phyloP scores from a whole-genome alignment of 1,284 basidiomycete species.

The Limonomyces culmigenus region DNA sequence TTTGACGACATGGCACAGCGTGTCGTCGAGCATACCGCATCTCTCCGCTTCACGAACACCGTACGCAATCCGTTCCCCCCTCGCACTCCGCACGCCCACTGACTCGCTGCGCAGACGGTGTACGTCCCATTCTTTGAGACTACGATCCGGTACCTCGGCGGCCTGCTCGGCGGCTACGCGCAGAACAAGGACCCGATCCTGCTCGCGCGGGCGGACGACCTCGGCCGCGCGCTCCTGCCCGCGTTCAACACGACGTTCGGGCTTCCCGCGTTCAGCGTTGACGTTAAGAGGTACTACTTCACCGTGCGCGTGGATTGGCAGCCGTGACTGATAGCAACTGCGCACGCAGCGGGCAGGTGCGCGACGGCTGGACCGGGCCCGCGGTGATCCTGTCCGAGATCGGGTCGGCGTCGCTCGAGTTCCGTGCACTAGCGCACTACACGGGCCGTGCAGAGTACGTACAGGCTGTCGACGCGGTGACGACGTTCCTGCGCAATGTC shows the following conservation, averaged over 20 bases:
- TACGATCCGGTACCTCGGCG: conserved; percentile 60
- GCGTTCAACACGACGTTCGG: conserved; percentile 33
- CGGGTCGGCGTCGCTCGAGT: conserved; percentile 42
- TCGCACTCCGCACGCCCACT: neutral
- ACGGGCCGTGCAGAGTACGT: conserved; percentile 22
- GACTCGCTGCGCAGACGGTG: conserved; percentile 8
- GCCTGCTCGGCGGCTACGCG: conserved; percentile 53
- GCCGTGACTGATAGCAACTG: neutral
- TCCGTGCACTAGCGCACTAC: conserved; percentile 43
- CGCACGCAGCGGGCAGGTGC: neutral
- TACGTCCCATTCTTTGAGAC: conserved; percentile 57
- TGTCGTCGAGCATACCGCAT: conserved; percentile 51
- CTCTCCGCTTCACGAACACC: conserved; percentile 30
- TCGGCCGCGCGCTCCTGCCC: conserved; percentile 29
- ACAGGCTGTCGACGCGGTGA: conserved; percentile 20
- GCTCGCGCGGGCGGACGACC: conserved; percentile 30
- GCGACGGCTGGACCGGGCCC: neutral
- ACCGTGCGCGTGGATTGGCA: neutral
- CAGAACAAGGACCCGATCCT: conserved; percentile 38
- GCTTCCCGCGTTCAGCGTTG: conserved; percentile 29
- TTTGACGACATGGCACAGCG: conserved; percentile 64
- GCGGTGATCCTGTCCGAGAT: conserved; percentile 20
- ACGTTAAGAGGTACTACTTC: conserved; percentile 15
- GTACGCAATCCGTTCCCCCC: conserved; percentile 6
- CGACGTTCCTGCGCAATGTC: conserved; percentile 26